Base-by-base conservation (phyloP, 1,139 yeast genomes). In the Starmera stellimalicola region DNA sequence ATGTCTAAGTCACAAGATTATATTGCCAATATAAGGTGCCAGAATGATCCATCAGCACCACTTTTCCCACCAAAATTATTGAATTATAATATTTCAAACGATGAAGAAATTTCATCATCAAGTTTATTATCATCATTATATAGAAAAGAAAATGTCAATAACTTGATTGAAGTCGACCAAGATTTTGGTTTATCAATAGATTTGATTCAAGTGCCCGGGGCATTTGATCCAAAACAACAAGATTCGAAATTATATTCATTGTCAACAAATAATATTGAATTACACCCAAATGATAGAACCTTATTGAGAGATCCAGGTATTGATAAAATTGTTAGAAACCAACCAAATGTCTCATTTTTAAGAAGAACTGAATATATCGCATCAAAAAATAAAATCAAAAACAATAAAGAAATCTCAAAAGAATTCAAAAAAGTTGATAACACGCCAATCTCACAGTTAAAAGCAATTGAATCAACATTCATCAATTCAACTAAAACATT, bases 31-130 rank as follows among this genome's bases (percentile, higher is more conserved):
- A 75, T 83, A 36, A 73, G 95, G 51, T 91, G 87, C 55, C 75
- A 76, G 40, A 91, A 91, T 54, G 83, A 77, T 50, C 65, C 91
- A 23, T 98, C 98, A 12, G 91, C 96, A 2, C 97, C 98, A 9
- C 83, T 93, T 17, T 69, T 93, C 42, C 87, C 94, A 34, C 97
- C 99, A 17, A 85, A 83, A 56, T 68, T 87, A 39, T 58, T 91
- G 37, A 72, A 77, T 37, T 69, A 73, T 44, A 54, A 67, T 12
- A 56, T 65, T 3, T 60, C 64, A 31, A 50, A 60, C 27, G 48
- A 65, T 47, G 63, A 65, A 50, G 55, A 66, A 35, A 63, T 72
- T 16, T 75, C 71, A 38, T 70, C 83, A 7, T 71, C 88, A 32
- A 67, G 74, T 37, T 65, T 84, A 41, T 62, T 91, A 45, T 68